Evolutionary conservation across 106 monocot genomes (phyloP), one percentile per base, ranked within the genome.

Genomic region (Narthecium ossifragum): DNA sequence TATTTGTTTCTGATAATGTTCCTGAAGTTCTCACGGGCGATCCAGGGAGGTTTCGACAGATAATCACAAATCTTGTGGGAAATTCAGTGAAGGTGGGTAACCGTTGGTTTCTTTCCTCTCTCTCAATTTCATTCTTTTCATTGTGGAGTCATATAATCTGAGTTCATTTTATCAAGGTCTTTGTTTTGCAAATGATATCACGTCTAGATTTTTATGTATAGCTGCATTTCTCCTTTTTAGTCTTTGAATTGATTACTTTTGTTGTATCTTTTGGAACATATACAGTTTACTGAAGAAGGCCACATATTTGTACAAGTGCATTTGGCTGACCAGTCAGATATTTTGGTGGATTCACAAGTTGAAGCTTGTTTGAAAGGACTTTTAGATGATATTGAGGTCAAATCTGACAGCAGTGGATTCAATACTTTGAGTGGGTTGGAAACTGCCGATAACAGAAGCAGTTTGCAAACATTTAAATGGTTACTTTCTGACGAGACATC

Each of bases 31-130:
- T 98, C 14, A 79, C 67, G 52, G 96, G 96, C 25, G 96, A 98
- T 63, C 90, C 96, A 41, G 87, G 90, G 50, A 87, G 90, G 60
- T 87, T 98, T 72, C 86, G 96, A 20, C 96, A 98, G 60, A 90
- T 98, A 61, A 78, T 98, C 46, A 98, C 90, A 67, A 98, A 98
- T 63, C 91, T 98, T 62, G 90, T 98, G 29, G 90, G 96, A 22
- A 98, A 98, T 65, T 90, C 96, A 26, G 68, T 98, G 8, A 98
- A 98, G 71, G 96, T 96, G 61, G 66, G 67, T 54, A 59, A 36
- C 31, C 21, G 23, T 31, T 10, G 17, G 12, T 47, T 15, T n/a
- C n/a, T n/a, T n/a, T n/a, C n/a, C n/a, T n/a, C n/a, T n/a, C n/a
- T n/a, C n/a, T n/a, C n/a, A n/a, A n/a, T n/a, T n/a, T n/a, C n/a